Evolutionary conservation across 2,329 filamentous ascomycete species (phyloP).

Genomic region (Fusarium bulbicola): DNA sequence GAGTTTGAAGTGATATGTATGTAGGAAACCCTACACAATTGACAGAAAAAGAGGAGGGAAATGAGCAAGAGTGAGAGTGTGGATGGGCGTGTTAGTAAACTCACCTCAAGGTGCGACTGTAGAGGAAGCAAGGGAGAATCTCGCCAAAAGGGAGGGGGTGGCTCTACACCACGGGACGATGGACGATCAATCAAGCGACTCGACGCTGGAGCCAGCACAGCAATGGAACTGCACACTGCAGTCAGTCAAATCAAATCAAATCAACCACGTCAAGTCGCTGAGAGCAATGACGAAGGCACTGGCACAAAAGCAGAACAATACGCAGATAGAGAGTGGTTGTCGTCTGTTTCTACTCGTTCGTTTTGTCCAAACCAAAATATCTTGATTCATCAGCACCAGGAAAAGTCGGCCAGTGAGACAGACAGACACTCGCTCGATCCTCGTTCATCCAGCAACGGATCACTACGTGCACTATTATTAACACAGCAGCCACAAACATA

Average conservation of each 20-base stretch:
- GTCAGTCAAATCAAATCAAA: slow-evolving; percentile 23
- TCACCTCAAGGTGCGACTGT: slow-evolving; percentile 26
- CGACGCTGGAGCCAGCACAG: slow-evolving; percentile 36
- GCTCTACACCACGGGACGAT: slow-evolving; percentile 22
- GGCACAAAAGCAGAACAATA: slow-evolving; percentile 32
- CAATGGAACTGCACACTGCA: slow-evolving; percentile 32
- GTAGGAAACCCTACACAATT: neutral
- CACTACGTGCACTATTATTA: neutral
- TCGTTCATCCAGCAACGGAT: slow-evolving; percentile 32
- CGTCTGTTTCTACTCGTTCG: slow-evolving; percentile 16
- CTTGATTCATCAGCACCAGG: slow-evolving; percentile 28
- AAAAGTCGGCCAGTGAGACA: slow-evolving; percentile 2
- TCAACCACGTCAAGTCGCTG: slow-evolving; percentile 32
- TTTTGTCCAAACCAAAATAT: neutral
- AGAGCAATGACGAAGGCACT: slow-evolving; percentile 32
- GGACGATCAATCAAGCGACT: slow-evolving; percentile 35
- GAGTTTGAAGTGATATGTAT: neutral
- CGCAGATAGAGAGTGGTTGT: slow-evolving; percentile 19
- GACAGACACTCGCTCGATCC: neutral
- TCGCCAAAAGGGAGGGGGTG: slow-evolving; percentile 10
- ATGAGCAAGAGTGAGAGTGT: slow-evolving; percentile 14
- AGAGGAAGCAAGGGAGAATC: slow-evolving; percentile 26
- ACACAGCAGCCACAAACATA: slow-evolving; percentile 25
- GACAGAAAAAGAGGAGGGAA: neutral
- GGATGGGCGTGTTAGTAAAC: slow-evolving; percentile 28